Evolutionary conservation across 306 rosid genomes (phyloP), one percentile per base, ranked within the genome.

Genomic region (Vigna nakashimae): DNA sequence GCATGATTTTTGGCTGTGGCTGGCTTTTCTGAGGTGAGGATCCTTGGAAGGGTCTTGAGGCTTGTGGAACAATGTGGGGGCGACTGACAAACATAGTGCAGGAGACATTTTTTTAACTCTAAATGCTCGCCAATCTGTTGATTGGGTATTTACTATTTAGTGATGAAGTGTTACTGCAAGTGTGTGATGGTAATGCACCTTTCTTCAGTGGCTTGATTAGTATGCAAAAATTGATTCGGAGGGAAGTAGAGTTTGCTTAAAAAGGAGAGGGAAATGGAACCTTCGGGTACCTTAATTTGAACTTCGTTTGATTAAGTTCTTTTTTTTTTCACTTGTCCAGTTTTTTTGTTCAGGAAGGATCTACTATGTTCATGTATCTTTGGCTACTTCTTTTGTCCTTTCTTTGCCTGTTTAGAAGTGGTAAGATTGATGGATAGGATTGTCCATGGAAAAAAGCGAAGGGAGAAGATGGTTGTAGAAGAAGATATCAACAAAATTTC

Each of bases 31-130:
- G 17, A 58, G 38, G 36, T 73, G 10, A 62, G 67, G 58, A 2
- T 88, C 80, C 64, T 81, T 86, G 13, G 89, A 82, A 38, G 30
- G 20, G 52, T 88, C 88, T 46, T 83, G 85, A 71, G 87, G 67
- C 71, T 84, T 86, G 86, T 63, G 85, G 58, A 80, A 64, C n/a
- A 89, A 84, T 77, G 89, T 51, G 36, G 88, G 84, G 8, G 84
- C 17, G 15, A 86, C 22, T 51, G 88, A 77, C 4, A 90, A 86
- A 40, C 85, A 88, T 8, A 90, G 13, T 17, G 91, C 66, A 55
- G 90, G 38, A 4, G 88, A 78, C 93, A 90, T 36, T 36, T 88
- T 62, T 83, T 3, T 28, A 26, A 62, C 3, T 78, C 2, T 9
- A 64, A 45, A 16, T 34, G 9, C 5, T 74, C 3, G 46, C 46